A percentile compares a stretch with the other conserved stretches of the same genome.
Evolutionary conservation across 1,284 basidiomycete genomes (phyloP).

Genomic region (Ceratobasidium sp.): DNA sequence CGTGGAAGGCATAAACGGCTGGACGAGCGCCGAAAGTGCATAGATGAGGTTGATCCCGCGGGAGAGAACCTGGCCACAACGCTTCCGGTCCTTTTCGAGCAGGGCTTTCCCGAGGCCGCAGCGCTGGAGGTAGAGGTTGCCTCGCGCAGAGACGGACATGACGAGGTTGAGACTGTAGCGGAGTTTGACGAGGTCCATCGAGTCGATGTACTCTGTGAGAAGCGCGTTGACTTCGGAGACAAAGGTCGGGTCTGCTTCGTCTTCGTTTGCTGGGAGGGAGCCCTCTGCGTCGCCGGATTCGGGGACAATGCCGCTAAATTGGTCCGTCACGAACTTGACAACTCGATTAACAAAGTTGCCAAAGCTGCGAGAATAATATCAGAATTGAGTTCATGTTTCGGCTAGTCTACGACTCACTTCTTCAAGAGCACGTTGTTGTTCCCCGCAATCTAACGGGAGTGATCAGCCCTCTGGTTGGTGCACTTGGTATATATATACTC

Average conservation of each 20-base stretch:
- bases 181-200: constrained; percentile 93
- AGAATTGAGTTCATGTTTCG: background rate
- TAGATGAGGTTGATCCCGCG: constrained; percentile 96
- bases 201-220: constrained; percentile 84
- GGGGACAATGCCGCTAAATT: constrained; percentile 85
- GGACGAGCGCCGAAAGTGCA: constrained; percentile 83
- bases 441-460: constrained; percentile 74
- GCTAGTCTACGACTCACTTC: constrained; percentile 69
- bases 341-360: constrained; percentile 98
- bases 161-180: constrained; percentile 87
- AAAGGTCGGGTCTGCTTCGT: constrained; percentile 80
- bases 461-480: constrained; percentile 14
- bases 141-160: constrained; percentile 93
- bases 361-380: constrained; percentile 65
- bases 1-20: constrained; percentile 98
- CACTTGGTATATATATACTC: constrained; percentile 54
- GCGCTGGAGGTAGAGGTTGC: constrained; percentile 94
- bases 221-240: constrained; percentile 83
- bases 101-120: constrained; percentile 93
- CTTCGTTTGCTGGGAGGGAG: constrained; percentile 70
- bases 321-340: constrained; percentile 91
- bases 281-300: constrained; percentile 79
- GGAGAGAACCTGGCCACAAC: constrained; percentile 91
- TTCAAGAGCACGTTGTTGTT: constrained; percentile 97
- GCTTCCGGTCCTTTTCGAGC: constrained; percentile 81